Conservation (phyloP, 2,329 filamentous ascomycete species). For the Colletotrichum australisinense region DNA sequence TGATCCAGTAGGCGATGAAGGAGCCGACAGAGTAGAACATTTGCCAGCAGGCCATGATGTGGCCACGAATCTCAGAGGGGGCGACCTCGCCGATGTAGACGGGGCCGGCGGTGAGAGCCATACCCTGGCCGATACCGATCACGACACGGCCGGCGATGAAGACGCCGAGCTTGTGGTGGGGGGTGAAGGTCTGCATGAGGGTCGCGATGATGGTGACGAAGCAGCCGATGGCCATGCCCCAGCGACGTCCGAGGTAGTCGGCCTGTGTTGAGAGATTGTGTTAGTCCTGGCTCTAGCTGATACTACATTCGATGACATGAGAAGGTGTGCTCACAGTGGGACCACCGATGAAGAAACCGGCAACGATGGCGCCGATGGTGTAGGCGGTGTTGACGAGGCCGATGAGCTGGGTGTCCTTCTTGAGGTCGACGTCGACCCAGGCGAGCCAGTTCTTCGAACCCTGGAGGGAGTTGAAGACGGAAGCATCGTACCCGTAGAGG, state of each 20-base stretch:
- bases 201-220: constrained; percentile 75
- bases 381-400: constrained; percentile 74
- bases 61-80: constrained; percentile 56
- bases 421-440: constrained; percentile 67
- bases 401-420: constrained; percentile 56
- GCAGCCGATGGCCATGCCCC: constrained; percentile 74
- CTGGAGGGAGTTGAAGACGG: constrained; percentile 79
- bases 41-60: constrained; percentile 76
- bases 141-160: constrained; percentile 77
- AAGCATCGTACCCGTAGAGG: constrained; percentile 80
- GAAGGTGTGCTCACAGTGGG: constrained; percentile 56
- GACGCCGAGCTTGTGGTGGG: constrained; percentile 68
- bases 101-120: constrained; percentile 54
- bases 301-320: too few relatives aligned
- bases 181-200: constrained; percentile 75
- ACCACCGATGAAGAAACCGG: constrained; percentile 76
- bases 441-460: constrained; percentile 74
- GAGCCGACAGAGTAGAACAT: constrained; percentile 73
- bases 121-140: constrained; percentile 77
- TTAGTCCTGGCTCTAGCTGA: neutral
- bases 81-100: constrained; percentile 37
- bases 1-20: constrained; percentile 66
- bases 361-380: constrained; percentile 76
- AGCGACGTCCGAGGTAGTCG: constrained; percentile 70
- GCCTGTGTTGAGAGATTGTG: constrained; percentile 44